A percentile compares a stretch with the other conserved stretches of the same genome.
These are phyloP conservation scores for Kluyveromyces marxianus DNA, from an alignment of 1,139 yeast species.

Conservation along the genomic window DNA sequence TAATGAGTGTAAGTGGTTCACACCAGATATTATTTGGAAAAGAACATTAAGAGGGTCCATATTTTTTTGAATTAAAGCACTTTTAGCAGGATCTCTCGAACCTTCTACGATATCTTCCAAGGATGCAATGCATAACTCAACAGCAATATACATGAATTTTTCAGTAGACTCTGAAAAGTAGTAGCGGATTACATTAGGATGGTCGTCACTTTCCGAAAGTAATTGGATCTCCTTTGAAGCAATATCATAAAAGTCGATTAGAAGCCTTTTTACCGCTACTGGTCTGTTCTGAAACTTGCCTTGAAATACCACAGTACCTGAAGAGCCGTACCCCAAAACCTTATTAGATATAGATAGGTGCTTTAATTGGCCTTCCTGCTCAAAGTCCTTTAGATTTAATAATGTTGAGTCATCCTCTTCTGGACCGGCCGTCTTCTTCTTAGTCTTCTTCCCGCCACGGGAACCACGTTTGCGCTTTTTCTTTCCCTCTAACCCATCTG, in stretches of 20 bases:
- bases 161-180: slow-evolving; percentile 87
- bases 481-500: slow-evolving; percentile 12
- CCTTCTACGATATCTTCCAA: slow-evolving; percentile 76
- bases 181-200: slow-evolving; percentile 88
- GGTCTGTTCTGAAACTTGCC: slow-evolving; percentile 89
- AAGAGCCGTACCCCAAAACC: slow-evolving; percentile 89
- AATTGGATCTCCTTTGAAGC: slow-evolving; percentile 91
- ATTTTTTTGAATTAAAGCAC: slow-evolving; percentile 30
- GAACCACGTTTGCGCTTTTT: slow-evolving; percentile 75
- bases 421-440: slow-evolving; percentile 32
- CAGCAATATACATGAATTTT: slow-evolving; percentile 82
- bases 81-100: slow-evolving; percentile 31
- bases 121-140: slow-evolving; percentile 85
- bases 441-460: slow-evolving; percentile 69
- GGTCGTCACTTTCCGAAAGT: slow-evolving; percentile 91
- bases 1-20: slow-evolving; percentile 78
- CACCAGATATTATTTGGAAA: slow-evolving; percentile 75
- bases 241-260: slow-evolving; percentile 84
- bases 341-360: slow-evolving; percentile 61
- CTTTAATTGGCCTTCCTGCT: slow-evolving; percentile 30
- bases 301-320: slow-evolving; percentile 89
- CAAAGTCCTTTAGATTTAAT: slow-evolving; percentile 12
- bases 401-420: slow-evolving; percentile 18
- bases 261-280: slow-evolving; percentile 92
- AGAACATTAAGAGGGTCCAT: slow-evolving; percentile 51